Evolutionary conservation across 2,329 filamentous ascomycete genomes (phyloP).

Genomic region (Acrocalymma vagum): DNA sequence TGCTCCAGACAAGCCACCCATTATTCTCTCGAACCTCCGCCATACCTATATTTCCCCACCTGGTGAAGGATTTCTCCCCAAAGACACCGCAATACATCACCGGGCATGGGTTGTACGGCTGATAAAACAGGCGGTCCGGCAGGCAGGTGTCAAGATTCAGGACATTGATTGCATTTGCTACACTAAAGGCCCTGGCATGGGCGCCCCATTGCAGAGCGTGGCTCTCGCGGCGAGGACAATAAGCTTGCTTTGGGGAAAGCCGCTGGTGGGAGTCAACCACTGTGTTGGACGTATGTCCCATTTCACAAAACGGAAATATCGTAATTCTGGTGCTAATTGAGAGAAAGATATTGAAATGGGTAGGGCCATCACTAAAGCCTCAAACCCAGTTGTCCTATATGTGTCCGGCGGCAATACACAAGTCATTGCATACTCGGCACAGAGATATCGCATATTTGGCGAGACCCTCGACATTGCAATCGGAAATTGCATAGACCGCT

Average conservation of each 20-base stretch:
- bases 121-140: constrained; percentile 79
- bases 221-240: constrained; percentile 86
- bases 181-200: constrained; percentile 96
- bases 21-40: constrained; percentile 88
- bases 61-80: constrained; percentile 93
- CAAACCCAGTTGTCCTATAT: constrained; percentile 94
- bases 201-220: constrained; percentile 86
- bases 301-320: background rate
- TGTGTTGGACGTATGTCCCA: constrained; percentile 78
- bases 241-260: constrained; percentile 82
- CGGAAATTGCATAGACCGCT: constrained; percentile 95
- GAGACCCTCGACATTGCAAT: constrained; percentile 98
- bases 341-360: constrained; percentile 91
- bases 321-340: constrained; percentile 2
- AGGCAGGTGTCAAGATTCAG: constrained; percentile 61
- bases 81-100: constrained; percentile 95
- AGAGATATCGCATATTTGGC: constrained; percentile 96
- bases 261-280: constrained; percentile 95
- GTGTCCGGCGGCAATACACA: constrained; percentile 97
- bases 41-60: constrained; percentile 94
- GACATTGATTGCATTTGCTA: constrained; percentile 95
- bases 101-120: constrained; percentile 82
- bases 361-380: constrained; percentile 85
- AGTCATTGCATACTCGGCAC: constrained; percentile 94
- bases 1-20: constrained; percentile 51